These are phyloP conservation scores for Boletus vinaceobasis DNA, from an alignment of 768 basidiomycete species.

Conservation along the genomic window DNA sequence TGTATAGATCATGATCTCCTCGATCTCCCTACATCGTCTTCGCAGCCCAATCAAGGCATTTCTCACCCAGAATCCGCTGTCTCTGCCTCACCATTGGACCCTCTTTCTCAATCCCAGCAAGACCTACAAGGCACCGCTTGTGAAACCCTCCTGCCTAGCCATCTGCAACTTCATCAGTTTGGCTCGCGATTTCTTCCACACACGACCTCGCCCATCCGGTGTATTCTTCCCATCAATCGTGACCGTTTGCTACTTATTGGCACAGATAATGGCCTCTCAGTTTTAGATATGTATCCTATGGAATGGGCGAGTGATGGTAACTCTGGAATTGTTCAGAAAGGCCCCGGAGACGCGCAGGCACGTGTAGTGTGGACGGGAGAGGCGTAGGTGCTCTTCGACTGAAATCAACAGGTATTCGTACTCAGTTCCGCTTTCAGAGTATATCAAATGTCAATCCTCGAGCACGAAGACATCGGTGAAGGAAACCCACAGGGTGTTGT, in stretches of 20 bases:
- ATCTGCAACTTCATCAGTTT: constrained; percentile 69
- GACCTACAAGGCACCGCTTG: constrained; percentile 38
- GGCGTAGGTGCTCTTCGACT: constrained; percentile 43
- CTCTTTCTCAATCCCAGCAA: constrained; percentile 28
- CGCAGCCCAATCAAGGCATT: constrained; percentile 1
- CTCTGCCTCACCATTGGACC: constrained; percentile 23
- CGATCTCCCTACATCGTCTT: constrained; percentile 17
- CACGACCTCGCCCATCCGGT: constrained; percentile 68
- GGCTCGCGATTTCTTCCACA: constrained; percentile 87
- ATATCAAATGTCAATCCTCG: constrained; percentile 73
- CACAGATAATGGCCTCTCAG: constrained; percentile 75
- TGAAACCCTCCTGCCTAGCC: constrained; percentile 58
- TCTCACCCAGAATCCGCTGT: constrained; percentile 7
- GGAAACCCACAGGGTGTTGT: constrained; percentile 69
- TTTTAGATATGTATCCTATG: constrained; percentile 78
- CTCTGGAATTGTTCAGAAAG: constrained; percentile 43
- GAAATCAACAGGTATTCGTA: not conserved
- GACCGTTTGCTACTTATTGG: constrained; percentile 73
- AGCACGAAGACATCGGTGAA: constrained; percentile 56
- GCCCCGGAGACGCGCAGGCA: constrained; percentile 69
- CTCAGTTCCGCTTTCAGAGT: constrained; percentile 43
- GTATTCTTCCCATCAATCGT: constrained; percentile 65
- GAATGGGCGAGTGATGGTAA: constrained; percentile 52
- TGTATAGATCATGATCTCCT: constrained; percentile 41
- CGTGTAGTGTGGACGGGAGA: constrained; percentile 75